Percentiles rank a stretch among this genome's conserved stretches.
phyloP scores from a whole-genome alignment of 1,284 basidiomycete species.

The Amylostereum chailletii region DNA sequence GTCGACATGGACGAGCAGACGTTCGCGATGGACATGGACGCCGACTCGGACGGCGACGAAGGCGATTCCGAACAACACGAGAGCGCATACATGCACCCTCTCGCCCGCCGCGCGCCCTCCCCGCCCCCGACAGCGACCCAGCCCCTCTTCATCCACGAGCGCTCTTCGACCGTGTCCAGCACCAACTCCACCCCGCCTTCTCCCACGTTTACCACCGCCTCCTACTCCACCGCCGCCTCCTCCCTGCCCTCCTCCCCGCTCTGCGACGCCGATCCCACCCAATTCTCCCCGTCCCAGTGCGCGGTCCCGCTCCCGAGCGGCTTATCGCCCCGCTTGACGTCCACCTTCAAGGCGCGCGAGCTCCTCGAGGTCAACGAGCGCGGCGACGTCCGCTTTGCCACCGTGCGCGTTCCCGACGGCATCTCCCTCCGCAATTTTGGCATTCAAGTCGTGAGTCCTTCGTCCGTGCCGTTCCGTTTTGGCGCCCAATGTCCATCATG shows the following conservation, averaged over 20 bases:
- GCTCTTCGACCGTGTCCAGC: slow-evolving; percentile 14
- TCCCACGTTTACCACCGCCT: slow-evolving; percentile 9
- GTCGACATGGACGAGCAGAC: slow-evolving; percentile 25
- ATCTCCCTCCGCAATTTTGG: slow-evolving; percentile 77
- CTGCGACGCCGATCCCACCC: slow-evolving; percentile 5
- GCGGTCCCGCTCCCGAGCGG: slow-evolving; percentile 1
- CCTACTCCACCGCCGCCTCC: slow-evolving; percentile 10
- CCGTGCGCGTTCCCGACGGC: slow-evolving; percentile 61
- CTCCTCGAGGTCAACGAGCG: slow-evolving; percentile 22
- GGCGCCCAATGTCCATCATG: neutral
- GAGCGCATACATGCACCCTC: slow-evolving; percentile 44
- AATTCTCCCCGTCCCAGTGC: slow-evolving; percentile 11
- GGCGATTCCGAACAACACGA: slow-evolving; percentile 10
- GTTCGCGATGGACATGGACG: slow-evolving; percentile 21
- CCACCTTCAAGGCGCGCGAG: slow-evolving; percentile 28
- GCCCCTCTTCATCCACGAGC: slow-evolving; percentile 19
- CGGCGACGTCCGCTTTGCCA: slow-evolving; percentile 42
- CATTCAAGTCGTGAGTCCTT: slow-evolving; percentile 64
- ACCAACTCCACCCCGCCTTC: slow-evolving; percentile 7
- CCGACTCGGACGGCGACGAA: slow-evolving; percentile 21
- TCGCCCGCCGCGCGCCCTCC: slow-evolving; percentile 25
- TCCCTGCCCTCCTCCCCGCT: slow-evolving; percentile 14
- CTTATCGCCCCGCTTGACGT: slow-evolving; percentile 18
- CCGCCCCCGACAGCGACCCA: slow-evolving; percentile 12
- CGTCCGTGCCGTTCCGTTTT: neutral